These are phyloP conservation scores for Xylaria flabelliformis DNA, from an alignment of 495 filamentous ascomycete genomes.

Conservation along the genomic window DNA sequence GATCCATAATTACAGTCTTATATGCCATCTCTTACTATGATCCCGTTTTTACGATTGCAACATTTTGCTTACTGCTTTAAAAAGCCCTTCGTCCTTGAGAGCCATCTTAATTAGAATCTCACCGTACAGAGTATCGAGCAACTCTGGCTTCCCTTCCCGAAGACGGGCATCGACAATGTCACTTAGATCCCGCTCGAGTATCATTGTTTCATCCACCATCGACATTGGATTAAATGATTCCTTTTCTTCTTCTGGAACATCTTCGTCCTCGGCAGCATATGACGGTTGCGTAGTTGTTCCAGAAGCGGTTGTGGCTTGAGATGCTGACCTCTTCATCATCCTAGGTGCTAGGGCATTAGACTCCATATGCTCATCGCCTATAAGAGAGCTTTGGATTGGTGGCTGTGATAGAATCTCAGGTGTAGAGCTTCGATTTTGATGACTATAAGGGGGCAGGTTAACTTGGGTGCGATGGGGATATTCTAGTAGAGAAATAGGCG, in stretches of 20 bases:
- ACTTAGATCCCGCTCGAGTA: slow-evolving; percentile 29
- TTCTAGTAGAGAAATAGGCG: background rate
- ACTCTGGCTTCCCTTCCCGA: slow-evolving; percentile 6
- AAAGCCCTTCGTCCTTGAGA: slow-evolving; percentile 21
- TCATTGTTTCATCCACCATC: slow-evolving; percentile 27
- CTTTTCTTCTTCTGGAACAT: background rate
- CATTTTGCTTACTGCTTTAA: slow-evolving; percentile 23
- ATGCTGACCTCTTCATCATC: background rate
- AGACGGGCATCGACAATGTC: slow-evolving; percentile 34
- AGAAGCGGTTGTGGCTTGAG: slow-evolving; percentile 23
- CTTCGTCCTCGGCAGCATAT: background rate
- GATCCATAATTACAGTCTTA: background rate
- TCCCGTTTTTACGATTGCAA: slow-evolving; percentile 16
- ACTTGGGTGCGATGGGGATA: background rate
- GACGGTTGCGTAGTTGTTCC: background rate
- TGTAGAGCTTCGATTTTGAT: background rate
- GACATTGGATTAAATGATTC: background rate
- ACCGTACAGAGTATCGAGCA: slow-evolving; percentile 27
- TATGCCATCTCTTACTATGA: background rate
- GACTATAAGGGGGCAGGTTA: background rate
- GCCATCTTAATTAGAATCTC: slow-evolving; percentile 35
- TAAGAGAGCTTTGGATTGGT: background rate
- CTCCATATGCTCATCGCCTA: background rate
- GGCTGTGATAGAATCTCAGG: background rate
- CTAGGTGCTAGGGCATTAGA: background rate